Base-by-base conservation (phyloP, 2,329 filamentous ascomycete species). In the Hypoxylon rubiginosum region DNA sequence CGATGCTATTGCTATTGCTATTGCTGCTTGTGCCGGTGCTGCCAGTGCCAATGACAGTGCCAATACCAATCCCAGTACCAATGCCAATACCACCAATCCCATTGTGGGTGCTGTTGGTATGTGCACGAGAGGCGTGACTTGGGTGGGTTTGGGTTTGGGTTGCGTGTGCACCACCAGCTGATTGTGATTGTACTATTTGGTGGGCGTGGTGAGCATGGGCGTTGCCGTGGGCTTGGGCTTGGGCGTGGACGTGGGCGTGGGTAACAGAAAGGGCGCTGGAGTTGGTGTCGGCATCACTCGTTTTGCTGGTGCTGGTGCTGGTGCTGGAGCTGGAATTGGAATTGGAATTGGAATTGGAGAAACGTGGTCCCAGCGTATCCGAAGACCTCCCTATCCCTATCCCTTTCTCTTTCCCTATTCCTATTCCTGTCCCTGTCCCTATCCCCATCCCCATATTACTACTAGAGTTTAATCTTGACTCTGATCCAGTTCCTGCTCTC, bases 341-440 rank as follows among this genome's bases (percentile, higher is more conserved):
- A 62, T 64, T 68, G 36, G 45, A 43, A 51, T 63, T 60, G 51
- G 63, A 58, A 62, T 64, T 68, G 65, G 68, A 68, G 61, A 70
- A 69, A 72, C 71, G 69, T 73, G 72, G 72, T 69, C 71, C 72
- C 70, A 73, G 73, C 71, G 69, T 55, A 68, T 67, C 71, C 56
- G 62, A 67, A 64, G 52, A 53, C 50, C 58, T 62, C 58, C 34
- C 34, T 11, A 15, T 15, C 2, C 34, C 34, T 13, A 4, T 5
- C 2, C 17, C 39, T 19, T 66, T 65, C 45, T 56, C 61, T 55
- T 52, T 55, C 43, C 54, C 58, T 36, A 54, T 68, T n/a, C n/a
- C n/a, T n/a, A n/a, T n/a, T 24, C 34, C 34, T 11, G 15, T 15
- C 4, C 34, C 34, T 13, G 4, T 9, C 2, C 17, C 39, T 19